phyloP scores from a whole-genome alignment of 495 filamentous ascomycete species.

The Xylaria venustula region DNA sequence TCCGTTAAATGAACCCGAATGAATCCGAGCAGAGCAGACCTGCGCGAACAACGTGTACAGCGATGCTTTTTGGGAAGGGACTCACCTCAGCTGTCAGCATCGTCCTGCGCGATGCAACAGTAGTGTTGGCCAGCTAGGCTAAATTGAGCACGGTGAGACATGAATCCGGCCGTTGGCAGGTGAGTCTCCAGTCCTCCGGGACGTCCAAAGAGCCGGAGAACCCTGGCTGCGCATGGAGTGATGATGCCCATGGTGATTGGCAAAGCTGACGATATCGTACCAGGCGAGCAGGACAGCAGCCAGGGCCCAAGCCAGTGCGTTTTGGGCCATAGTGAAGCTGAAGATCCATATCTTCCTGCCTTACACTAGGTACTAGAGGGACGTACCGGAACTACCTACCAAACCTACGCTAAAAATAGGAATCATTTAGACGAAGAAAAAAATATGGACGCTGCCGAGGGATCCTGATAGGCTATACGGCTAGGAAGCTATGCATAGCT shows the following conservation, averaged over 20 bases:
- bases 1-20: constrained; percentile 1
- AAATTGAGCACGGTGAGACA: constrained; percentile 3
- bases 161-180: background rate
- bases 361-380: too few relatives aligned
- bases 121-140: background rate
- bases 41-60: background rate
- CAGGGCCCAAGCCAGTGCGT: too few relatives aligned
- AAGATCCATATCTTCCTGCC: background rate
- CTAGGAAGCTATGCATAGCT: too few relatives aligned
- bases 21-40: background rate
- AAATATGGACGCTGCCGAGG: too few relatives aligned
- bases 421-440: background rate
- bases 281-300: background rate
- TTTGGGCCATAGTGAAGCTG: background rate
- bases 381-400: background rate
- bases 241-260: background rate
- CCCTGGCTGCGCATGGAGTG: background rate
- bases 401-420: background rate
- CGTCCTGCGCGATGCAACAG: constrained; percentile 6
- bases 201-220: constrained; percentile 9
- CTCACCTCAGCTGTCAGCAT: constrained; percentile 10
- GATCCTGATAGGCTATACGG: too few relatives aligned
- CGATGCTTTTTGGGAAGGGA: constrained; percentile 8
- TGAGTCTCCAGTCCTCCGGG: background rate
- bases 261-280: background rate